A percentile compares a stretch with the other conserved stretches of the same genome.
Evolutionary conservation across 2,329 filamentous ascomycete genomes (phyloP).

Genomic region (Fusarium palustre): DNA sequence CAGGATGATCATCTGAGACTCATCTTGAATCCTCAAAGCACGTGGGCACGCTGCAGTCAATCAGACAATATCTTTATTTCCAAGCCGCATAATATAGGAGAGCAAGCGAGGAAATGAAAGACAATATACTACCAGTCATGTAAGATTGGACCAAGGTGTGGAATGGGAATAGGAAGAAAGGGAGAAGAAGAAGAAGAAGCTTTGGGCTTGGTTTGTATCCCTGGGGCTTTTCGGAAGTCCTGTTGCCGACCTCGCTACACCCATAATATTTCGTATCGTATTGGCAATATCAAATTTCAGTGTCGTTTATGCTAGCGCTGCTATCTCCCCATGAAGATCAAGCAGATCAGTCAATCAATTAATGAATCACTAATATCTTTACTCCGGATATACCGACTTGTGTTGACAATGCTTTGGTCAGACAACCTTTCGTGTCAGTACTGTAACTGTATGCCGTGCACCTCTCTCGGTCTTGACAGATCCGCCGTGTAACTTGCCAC

Average conservation of each 20-base stretch:
- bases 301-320: constrained; percentile 5
- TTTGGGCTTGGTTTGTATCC: background rate
- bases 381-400: background rate
- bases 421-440: background rate
- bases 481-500: constrained; percentile 9
- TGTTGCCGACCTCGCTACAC: background rate
- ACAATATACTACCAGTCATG: background rate
- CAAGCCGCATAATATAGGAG: constrained; percentile 3
- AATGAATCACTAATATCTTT: background rate
- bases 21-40: constrained; percentile 6
- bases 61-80: background rate
- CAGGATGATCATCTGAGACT: constrained; percentile 19
- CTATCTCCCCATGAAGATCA: background rate
- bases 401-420: background rate
- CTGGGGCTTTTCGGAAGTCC: constrained; percentile 19
- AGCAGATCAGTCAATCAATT: background rate
- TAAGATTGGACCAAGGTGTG: constrained; percentile 8
- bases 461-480: background rate
- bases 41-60: background rate
- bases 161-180: constrained; percentile 24
- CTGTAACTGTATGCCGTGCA: constrained; percentile 1
- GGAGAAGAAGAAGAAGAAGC: constrained; percentile 28
- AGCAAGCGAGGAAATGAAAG: constrained; percentile 1
- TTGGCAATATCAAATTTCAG: constrained; percentile 18
- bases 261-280: constrained; percentile 11